Conservation (phyloP, 805 yeast genomes). For the Saccharomyces kudriavzevii region DNA sequence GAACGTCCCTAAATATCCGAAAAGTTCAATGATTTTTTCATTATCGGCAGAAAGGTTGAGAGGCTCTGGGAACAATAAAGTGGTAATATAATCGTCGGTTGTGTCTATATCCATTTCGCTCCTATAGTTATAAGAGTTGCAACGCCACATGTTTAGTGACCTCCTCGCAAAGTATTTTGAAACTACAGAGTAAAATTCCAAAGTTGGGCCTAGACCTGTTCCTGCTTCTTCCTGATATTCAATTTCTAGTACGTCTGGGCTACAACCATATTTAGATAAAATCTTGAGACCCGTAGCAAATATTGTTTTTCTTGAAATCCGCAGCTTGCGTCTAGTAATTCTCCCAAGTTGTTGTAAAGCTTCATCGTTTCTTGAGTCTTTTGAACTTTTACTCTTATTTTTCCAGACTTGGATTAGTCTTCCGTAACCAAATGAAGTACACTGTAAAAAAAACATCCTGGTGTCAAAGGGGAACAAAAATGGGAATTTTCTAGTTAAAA, state of each 20-base stretch:
- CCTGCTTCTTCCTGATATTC: conserved; percentile 89
- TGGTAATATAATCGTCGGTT: conserved; percentile 33
- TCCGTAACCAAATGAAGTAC: conserved; percentile 87
- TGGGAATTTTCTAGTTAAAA: conserved; percentile 64
- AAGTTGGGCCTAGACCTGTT: conserved; percentile 93
- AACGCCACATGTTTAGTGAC: conserved; percentile 63
- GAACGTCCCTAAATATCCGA: conserved; percentile 68
- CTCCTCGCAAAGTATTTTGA: conserved; percentile 64
- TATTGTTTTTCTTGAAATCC: conserved; percentile 62
- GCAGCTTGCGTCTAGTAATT: conserved; percentile 67
- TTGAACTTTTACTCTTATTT: conserved; percentile 35
- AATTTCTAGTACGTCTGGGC: conserved; percentile 77
- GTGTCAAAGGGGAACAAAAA: conserved; percentile 81
- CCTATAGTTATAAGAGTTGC: conserved; percentile 18
- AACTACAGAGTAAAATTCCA: conserved; percentile 80
- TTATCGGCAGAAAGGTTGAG: conserved; percentile 32
- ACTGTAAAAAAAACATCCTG: conserved; percentile 66
- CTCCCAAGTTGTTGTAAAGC: conserved; percentile 52
- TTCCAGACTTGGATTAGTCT: conserved; percentile 77
- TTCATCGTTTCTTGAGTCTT: conserved; percentile 24
- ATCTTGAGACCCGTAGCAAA: conserved; percentile 75
- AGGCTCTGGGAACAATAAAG: conserved; percentile 74
- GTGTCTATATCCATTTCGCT: conserved; percentile 17
- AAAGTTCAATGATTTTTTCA: conserved; percentile 41
- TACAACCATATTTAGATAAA: conserved; percentile 62